Evolutionary conservation across 129 eudicot species (phyloP), one percentile per base, ranked within the genome.

Genomic region (Pseudognaphalium luteoalbum): DNA sequence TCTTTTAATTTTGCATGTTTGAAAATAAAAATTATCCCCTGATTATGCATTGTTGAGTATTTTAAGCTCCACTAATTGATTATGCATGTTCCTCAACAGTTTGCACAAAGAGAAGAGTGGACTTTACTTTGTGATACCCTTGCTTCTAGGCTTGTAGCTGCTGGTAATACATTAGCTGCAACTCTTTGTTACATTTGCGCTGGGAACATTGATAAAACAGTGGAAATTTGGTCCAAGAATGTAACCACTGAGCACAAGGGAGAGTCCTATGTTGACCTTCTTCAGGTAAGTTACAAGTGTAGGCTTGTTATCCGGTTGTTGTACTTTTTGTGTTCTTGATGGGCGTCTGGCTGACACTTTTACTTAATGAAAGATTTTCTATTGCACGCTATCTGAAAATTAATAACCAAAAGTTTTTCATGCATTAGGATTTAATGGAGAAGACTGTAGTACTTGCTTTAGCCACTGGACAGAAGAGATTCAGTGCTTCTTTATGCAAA

Each of bases 141-240:
- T 75, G 98, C 95, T 74, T 86, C 98, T 79, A 90, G 96, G 77
- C 95, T 93, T 59, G 62, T 83, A 77, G 79, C 76, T 75, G 84
- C 89, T 86, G 95, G 96, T 58, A 83, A 85, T 65, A 85, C 86
- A 25, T 79, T 89, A 68, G 92, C 96, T 66, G 95, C 96, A 32
- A 93, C 98, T 7, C 92, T 90, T 32, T 93, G 98, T 71, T 93
- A 83, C 69, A 90, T 93, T 50, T 93, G 98, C 82, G 98, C 98
- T 67, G 98, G 98, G 20, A 93, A 88, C 81, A 90, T 88, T 41
- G 96, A 93, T 81, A 88, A 85, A 81, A 86, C 96, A 47, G 92
- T 90, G 56, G 98, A 88, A 83, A 93, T 93, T 60, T 93, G 98
- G 98, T 93, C 98, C 16, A 87, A 81, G 82, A 80, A 51, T 77